Base-by-base conservation (phyloP, 1,284 basidiomycete genomes). In the Ustilago crameri region DNA sequence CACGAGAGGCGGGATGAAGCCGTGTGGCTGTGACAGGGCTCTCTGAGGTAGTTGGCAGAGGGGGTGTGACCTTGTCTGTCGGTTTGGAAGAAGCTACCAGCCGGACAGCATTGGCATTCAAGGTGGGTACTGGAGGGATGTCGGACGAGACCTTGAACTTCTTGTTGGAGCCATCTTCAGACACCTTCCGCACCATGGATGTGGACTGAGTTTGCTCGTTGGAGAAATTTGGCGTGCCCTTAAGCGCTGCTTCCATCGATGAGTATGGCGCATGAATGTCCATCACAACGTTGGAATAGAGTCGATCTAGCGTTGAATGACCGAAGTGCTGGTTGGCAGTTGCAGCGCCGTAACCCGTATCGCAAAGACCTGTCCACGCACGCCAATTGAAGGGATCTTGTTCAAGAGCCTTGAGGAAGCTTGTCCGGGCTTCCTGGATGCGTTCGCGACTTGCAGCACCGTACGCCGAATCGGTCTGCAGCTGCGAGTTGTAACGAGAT, bases 341-440 rank as follows among this genome's bases (percentile, higher is more conserved):
- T 3, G 35, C 52, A 12, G 38, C 45, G 27, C 62, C 67, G 12
- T 60, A 59, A n/a, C 65, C 74, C 9, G 72, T 68, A 43, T 82
- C 80, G 42, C 76, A 79, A 9, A 80, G 59, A 1, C 74, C 69
- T 3, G 76, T 46, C 71, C 77, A 80, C 8, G 80, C 77, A 15
- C 68, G 65, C 79, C 80, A 82, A 22, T 75, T 76, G 59, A 71
- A 75, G 30, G 61, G 75, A 38, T 81, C 78, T 8, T 51, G 43
- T 12, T 69, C 51, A 22, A 71, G 56, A 9, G 77, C 77, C 17
- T 59, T 48, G 20, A 38, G 23, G 51, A 76, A 74, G 45, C 44
- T 35, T 9, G 66, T 38, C 2, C 63, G 66, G 3, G 79, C 79
- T 45, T 79, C 64, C 5, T 54, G 45, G 22, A 49, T 41, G 7